Evolutionary conservation across 257 asterid genomes (phyloP).

Genomic region (Salvia miltiorrhiza): DNA sequence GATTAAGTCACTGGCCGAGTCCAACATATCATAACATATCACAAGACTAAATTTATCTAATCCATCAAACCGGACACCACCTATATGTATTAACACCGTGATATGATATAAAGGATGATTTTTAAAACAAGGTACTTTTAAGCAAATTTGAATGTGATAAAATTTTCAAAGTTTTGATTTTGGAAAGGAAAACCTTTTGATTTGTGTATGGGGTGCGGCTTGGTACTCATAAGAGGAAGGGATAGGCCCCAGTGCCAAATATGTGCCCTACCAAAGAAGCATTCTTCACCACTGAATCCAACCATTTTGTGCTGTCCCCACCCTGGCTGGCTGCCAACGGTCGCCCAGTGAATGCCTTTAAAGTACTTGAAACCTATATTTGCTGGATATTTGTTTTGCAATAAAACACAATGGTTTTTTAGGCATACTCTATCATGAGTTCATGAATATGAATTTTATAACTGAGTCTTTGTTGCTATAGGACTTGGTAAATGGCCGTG

Average conservation of each 20-base stretch:
- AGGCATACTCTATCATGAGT: neutral
- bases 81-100: neutral
- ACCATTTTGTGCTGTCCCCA: neutral
- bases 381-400: neutral
- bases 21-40: too few species aligned
- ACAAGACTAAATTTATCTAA: too few species aligned
- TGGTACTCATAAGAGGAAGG: neutral
- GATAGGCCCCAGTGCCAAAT: neutral
- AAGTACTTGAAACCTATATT: conserved; percentile 1
- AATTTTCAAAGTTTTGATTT: neutral
- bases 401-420: neutral
- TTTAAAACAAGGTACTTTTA: neutral
- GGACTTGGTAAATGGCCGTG: conserved; percentile 84
- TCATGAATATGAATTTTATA: conserved; percentile 12
- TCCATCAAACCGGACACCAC: too few species aligned
- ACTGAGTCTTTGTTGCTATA: conserved; percentile 28
- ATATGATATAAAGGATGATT: neutral
- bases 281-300: neutral
- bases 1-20: too few species aligned
- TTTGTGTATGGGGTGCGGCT: neutral
- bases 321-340: neutral
- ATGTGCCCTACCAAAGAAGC: neutral
- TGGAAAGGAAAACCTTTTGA: neutral
- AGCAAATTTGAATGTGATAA: neutral
- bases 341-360: neutral